Conservation (phyloP, 331 rosid genomes). For the Arachis monticola region DNA sequence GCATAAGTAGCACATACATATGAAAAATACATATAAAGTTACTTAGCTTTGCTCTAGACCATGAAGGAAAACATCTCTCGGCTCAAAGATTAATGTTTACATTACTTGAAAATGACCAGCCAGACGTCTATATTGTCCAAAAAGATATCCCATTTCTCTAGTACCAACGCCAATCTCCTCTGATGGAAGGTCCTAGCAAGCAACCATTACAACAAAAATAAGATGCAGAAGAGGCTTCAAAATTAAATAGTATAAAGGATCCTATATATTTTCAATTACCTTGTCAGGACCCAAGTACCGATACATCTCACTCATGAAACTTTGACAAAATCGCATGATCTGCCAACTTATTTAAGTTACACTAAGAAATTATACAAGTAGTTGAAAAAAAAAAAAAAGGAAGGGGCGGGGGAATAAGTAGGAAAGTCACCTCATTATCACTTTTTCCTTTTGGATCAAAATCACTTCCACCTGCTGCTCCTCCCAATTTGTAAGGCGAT, state of each 20-base stretch:
- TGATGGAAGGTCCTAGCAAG: constrained; percentile 78
- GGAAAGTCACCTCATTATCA: constrained; percentile 74
- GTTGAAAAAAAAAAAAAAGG: constrained; percentile 5
- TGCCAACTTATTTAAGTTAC: constrained; percentile 53
- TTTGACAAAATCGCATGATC: constrained; percentile 89
- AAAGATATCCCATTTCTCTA: constrained; percentile 93
- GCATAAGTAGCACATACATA: constrained; percentile 60
- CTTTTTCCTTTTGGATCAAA: constrained; percentile 93
- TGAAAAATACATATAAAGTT: constrained; percentile 33
- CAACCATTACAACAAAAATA: constrained; percentile 47
- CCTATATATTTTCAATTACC: constrained; percentile 55
- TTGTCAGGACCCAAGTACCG: constrained; percentile 89
- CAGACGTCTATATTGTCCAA: constrained; percentile 90
- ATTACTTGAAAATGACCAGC: constrained; percentile 87
- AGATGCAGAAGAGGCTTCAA: constrained; percentile 37
- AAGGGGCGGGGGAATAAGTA: neutral
- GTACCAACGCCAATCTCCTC: constrained; percentile 98
- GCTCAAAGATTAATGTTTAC: constrained; percentile 18
- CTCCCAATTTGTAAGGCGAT: constrained; percentile 89
- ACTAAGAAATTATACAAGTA: constrained; percentile 36
- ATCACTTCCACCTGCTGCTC: constrained; percentile 95
- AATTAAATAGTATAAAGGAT: neutral
- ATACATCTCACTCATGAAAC: constrained; percentile 83
- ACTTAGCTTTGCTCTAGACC: constrained; percentile 9
- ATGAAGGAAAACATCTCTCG: neutral